Base-by-base conservation (phyloP, 495 filamentous ascomycete species). In the Bombardia bombarda region DNA sequence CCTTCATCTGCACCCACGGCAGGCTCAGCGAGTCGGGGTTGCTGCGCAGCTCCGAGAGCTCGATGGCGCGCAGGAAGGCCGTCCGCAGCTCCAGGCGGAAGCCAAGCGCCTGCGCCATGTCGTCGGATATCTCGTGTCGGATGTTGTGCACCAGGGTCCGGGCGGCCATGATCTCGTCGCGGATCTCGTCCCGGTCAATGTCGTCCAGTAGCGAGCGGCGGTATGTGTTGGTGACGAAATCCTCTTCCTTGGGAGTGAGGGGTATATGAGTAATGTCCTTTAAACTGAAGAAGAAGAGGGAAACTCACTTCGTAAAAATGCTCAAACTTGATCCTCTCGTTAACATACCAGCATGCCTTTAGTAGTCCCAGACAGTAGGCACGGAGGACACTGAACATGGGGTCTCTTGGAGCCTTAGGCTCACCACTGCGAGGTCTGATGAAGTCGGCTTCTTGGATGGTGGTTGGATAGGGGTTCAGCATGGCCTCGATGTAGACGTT, bases 161-260 rank as follows among this genome's bases (percentile, higher is more conserved):
- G 21, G 84, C 85, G 33, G 77, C 61, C 33, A 78, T 67, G 32
- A 95, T 61, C 24, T 83, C 52, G n/a, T 66, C 57, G 18, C 74
- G 56, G 32, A 90, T 77, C 8, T 75, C 67, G 4, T 68, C 62
- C 5, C 61, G 53, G 23, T 79, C 71, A 28, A 90, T 70, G 4
- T 72, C 60, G 26, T 80, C 75, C 21, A 97, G 65, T 0, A 99
- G 72, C 32, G 72, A 74, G 21, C 90, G 77, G 48, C 87, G 83
- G 58, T 90, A 97, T 0, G 90, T 78, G 58, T 93, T 87, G 3
- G 85, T 86, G 18, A 89, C 84, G 51, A 97, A 96, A 53, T 98
- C 92, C 64, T 98, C 92, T 66, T 98, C 92, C 85, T 93, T 18
- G 5, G 22, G 2, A 18, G n/a, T n/a, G n/a, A n/a, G n/a, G 12